phyloP scores from a whole-genome alignment of 495 filamentous ascomycete genomes.

The Xylaria acuta region DNA sequence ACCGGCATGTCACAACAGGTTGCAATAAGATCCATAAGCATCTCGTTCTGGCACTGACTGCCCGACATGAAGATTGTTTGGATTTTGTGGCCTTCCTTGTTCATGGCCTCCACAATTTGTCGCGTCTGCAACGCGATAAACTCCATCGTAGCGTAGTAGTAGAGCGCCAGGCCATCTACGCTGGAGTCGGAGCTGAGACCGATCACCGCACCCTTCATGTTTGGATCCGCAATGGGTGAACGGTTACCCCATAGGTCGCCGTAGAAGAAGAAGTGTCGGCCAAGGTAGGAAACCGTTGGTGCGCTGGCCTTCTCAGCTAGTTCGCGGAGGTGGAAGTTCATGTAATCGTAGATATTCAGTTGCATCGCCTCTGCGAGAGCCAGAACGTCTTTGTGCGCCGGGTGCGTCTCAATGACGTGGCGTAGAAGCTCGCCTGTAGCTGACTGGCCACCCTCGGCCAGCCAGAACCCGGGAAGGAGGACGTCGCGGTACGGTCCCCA shows the following conservation, averaged over 20 bases:
- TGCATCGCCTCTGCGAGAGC: slow-evolving; percentile 78
- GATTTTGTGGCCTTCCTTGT: slow-evolving; percentile 80
- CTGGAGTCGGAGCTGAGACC: slow-evolving; percentile 85
- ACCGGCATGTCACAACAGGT: slow-evolving; percentile 91
- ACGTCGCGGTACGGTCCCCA: slow-evolving; percentile 98
- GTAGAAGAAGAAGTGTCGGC: slow-evolving; percentile 96
- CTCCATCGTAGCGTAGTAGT: slow-evolving; percentile 94
- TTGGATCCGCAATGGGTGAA: slow-evolving; percentile 87
- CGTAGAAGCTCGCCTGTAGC: slow-evolving; percentile 94
- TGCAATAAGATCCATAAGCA: slow-evolving; percentile 89
- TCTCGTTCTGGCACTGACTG: slow-evolving; percentile 92
- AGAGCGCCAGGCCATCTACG: slow-evolving; percentile 82
- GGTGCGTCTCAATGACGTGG: slow-evolving; percentile 92
- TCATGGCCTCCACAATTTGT: slow-evolving; percentile 95
- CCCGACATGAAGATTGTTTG: slow-evolving; percentile 97
- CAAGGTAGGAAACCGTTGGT: slow-evolving; percentile 81
- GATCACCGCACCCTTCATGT: slow-evolving; percentile 87
- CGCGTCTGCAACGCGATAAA: slow-evolving; percentile 96
- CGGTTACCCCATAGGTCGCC: slow-evolving; percentile 98
- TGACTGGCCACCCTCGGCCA: slow-evolving; percentile 95
- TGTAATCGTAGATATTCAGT: slow-evolving; percentile 88
- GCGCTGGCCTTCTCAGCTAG: slow-evolving; percentile 70
- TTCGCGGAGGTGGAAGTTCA: slow-evolving; percentile 85
- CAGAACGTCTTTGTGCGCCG: slow-evolving; percentile 78
- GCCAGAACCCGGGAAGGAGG: slow-evolving; percentile 87